Percentiles rank a stretch among this genome's conserved stretches.
Conservation (phyloP, 495 filamentous ascomycete genomes). For the Penicillium subrubescens region DNA sequence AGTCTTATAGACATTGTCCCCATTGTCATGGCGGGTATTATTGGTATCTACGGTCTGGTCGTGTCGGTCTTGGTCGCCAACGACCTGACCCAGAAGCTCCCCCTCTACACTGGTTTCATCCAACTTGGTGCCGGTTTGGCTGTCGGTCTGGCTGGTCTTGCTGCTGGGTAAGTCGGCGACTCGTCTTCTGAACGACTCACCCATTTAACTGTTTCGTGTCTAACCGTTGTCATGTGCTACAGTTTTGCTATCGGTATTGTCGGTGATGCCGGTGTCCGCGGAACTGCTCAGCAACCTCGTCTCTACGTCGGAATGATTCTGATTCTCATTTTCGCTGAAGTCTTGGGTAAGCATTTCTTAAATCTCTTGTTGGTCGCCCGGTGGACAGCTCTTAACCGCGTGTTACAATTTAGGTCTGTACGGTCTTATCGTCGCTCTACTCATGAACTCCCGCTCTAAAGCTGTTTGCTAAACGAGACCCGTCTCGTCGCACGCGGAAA, state of each 20-base stretch:
- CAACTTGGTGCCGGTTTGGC: conserved; percentile 95
- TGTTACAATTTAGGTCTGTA: conserved; percentile 70
- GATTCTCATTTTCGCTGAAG: conserved; percentile 99
- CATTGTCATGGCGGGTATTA: conserved; percentile 99
- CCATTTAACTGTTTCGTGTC: not conserved
- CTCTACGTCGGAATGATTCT: conserved; percentile 99
- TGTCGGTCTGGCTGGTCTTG: conserved; percentile 95
- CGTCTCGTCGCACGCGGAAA: conserved; percentile 19
- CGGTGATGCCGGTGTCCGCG: conserved; percentile 97
- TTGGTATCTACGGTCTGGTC: conserved; percentile 99
- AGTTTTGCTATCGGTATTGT: conserved; percentile 98
- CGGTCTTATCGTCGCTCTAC: conserved; percentile 94
- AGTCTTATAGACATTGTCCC: conserved; percentile 83
- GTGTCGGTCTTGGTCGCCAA: conserved; percentile 98
- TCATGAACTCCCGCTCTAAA: conserved; percentile 86
- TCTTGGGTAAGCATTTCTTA: conserved; percentile 69
- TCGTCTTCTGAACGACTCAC: not conserved
- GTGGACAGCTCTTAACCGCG: not conserved
- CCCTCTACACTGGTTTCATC: conserved; percentile 94
- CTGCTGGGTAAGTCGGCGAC: conserved; percentile 71
- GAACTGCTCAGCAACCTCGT: conserved; percentile 95
- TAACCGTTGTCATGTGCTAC: conserved; percentile 17
- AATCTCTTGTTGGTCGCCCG: not conserved
- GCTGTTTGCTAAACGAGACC: conserved; percentile 34
- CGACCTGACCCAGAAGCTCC: conserved; percentile 75